Evolutionary conservation across 2,329 filamentous ascomycete species (phyloP).

Genomic region (Alternaria arbusti): DNA sequence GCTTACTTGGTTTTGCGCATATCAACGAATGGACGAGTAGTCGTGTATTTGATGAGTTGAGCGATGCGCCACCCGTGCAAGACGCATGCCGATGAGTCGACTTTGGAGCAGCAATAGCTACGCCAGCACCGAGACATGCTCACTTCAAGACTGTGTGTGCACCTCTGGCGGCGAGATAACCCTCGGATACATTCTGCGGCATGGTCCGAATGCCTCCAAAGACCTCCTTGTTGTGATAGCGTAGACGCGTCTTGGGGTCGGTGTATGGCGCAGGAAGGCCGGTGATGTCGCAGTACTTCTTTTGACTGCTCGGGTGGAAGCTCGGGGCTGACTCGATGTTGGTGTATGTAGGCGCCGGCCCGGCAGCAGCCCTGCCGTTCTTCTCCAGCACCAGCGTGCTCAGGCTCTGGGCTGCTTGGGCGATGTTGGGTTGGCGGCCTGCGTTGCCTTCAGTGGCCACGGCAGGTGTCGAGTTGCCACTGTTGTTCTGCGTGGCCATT

Average conservation of each 20-base stretch:
- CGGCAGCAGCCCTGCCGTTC: constrained; percentile 60
- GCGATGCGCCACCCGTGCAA: neutral
- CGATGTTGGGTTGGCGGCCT: constrained; percentile 75
- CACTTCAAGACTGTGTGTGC: constrained; percentile 94
- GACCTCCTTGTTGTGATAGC: constrained; percentile 92
- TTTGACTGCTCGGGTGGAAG: constrained; percentile 76
- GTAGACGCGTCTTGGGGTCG: constrained; percentile 90
- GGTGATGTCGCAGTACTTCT: constrained; percentile 94
- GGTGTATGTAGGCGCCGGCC: constrained; percentile 82
- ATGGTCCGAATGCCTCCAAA: constrained; percentile 83
- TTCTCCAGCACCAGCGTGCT: constrained; percentile 90
- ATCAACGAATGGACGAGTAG: neutral
- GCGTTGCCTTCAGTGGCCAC: constrained; percentile 50
- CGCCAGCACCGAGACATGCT: constrained; percentile 32
- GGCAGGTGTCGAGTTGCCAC: constrained; percentile 73
- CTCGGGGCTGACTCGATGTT: constrained; percentile 96
- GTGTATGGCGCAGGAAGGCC: constrained; percentile 89
- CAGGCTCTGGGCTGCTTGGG: constrained; percentile 85
- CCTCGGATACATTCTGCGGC: constrained; percentile 82
- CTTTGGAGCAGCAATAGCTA: neutral
- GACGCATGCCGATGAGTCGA: neutral
- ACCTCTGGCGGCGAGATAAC: constrained; percentile 85
- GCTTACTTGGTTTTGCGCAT: neutral
- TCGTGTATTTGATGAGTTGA: neutral
- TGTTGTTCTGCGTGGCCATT: constrained; percentile 81